A percentile compares a stretch with the other conserved stretches of the same genome.
Conservation (phyloP, 1,139 yeast species). For the Suhomyces bribrorum region DNA sequence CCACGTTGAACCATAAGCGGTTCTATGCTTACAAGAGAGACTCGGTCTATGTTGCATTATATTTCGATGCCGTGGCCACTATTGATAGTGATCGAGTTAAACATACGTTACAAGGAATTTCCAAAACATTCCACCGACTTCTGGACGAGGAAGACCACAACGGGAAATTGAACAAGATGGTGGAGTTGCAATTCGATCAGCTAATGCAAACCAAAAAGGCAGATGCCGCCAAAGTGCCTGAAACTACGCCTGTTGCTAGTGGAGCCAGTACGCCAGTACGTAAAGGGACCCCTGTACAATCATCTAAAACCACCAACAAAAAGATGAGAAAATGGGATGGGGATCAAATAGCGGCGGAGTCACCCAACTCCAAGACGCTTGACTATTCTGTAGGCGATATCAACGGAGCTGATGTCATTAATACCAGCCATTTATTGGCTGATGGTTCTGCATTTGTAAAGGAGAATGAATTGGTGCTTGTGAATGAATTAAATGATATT, state of each 20-base stretch:
- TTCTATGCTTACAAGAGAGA: conserved; percentile 37
- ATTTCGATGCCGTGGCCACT: conserved; percentile 44
- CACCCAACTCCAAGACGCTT: conserved; percentile 24
- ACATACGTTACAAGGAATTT: conserved; percentile 34
- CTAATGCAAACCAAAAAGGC: conserved; percentile 32
- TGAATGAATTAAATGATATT: conserved; percentile 45
- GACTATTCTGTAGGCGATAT: conserved; percentile 37
- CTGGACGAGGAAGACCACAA: conserved; percentile 21
- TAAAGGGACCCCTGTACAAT: conserved; percentile 14
- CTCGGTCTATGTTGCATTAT: conserved; percentile 38
- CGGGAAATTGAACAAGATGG: conserved; percentile 33
- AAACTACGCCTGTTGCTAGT: conserved; percentile 10
- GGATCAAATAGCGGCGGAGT: conserved; percentile 20
- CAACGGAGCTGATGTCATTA: conserved; percentile 51
- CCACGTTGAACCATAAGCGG: conserved; percentile 35
- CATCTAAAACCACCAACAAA: conserved; percentile 19
- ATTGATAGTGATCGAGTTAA: conserved; percentile 43
- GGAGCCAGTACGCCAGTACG: conserved; percentile 20
- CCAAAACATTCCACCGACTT: conserved; percentile 36
- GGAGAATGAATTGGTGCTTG: conserved; percentile 45
- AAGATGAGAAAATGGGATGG: conserved; percentile 52
- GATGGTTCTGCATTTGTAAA: conserved; percentile 38
- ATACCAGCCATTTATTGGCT: conserved; percentile 24
- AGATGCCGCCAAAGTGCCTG: conserved; percentile 11
- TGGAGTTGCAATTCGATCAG: conserved; percentile 40